Conservation (phyloP, 1,284 basidiomycete genomes). For the Fomes fomentarius region DNA sequence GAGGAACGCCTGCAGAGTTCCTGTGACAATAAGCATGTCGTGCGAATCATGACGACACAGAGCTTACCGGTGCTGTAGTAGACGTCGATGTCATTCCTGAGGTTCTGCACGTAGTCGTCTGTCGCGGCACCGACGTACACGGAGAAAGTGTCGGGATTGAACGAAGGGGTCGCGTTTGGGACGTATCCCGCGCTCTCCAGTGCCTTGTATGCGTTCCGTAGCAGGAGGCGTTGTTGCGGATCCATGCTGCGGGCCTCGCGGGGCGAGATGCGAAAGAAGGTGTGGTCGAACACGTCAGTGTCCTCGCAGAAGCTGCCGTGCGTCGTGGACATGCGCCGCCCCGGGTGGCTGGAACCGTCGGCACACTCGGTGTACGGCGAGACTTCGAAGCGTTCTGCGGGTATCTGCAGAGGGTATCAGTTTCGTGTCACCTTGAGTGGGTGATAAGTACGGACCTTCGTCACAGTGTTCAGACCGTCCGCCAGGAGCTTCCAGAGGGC, state of each 20-base stretch:
- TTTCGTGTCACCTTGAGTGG: background rate
- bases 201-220: constrained; percentile 68
- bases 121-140: constrained; percentile 71
- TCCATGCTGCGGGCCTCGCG: constrained; percentile 76
- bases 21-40: constrained; percentile 35
- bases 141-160: constrained; percentile 56
- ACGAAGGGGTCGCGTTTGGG: constrained; percentile 55
- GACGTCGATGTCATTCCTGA: constrained; percentile 63
- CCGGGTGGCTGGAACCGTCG: constrained; percentile 23
- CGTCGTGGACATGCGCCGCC: constrained; percentile 44
- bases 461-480: constrained; percentile 57
- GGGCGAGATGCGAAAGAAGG: constrained; percentile 73
- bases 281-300: constrained; percentile 64
- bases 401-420: constrained; percentile 4
- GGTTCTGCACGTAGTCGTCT: constrained; percentile 68
- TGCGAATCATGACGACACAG: background rate
- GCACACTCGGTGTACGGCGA: constrained; percentile 46
- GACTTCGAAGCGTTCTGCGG: constrained; percentile 51
- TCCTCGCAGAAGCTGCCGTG: constrained; percentile 64
- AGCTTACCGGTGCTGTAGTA: constrained; percentile 73
- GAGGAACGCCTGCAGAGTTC: constrained; percentile 68
- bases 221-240: constrained; percentile 70
- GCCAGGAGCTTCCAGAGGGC: constrained; percentile 64
- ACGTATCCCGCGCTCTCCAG: constrained; percentile 73
- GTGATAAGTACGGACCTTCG: constrained; percentile 46